Evolutionary conservation across 2,329 filamentous ascomycete genomes (phyloP), one percentile per base, ranked within the genome.

Genomic region (Sordariomycetes sp.): DNA sequence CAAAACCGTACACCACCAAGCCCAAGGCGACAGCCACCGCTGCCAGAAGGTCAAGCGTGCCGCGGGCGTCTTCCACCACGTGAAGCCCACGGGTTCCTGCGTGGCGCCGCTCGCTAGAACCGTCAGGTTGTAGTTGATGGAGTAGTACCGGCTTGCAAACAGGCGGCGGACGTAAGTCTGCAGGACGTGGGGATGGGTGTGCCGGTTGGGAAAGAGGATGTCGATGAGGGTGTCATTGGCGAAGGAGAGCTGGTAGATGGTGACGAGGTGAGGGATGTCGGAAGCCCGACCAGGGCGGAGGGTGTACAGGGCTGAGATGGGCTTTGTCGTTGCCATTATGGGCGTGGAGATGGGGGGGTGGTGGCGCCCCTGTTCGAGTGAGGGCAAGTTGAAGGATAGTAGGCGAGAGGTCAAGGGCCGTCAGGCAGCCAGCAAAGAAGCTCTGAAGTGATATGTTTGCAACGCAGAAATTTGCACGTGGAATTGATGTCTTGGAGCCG

Each of bases 141-240:
- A 47, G 56, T 57, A 61, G 38, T 48, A 58, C 19, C 57, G 48
- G 15, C 42, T 23, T 30, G 41, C 37, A 30, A 58, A 57, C 28
- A 51, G 43, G 33, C 52, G 46, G 23, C 35, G 12, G 21, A 55
- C 14, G 40, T 46, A 48, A 3, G 38, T 34, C 15, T 32, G 23
- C 10, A 47, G 42, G 15, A 45, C 43, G 9, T 36, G 34, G 17
- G 47, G 44, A 30, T 50, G 36, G 16, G 32, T 30, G 33, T 33
- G 34, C 16, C 47, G 46, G 25, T 14, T 32, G 3, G 57, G 57
- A 36, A 58, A 58, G 39, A 61, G 44, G 29, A 45, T 39, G 32
- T 49, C 44, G n/a, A 58, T 35, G 6, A 57, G 36, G 23, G 42
- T 30, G 33, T 61, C 55, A 12, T 46, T 31, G 39, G 34, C 36